Conservation (phyloP, 2,329 filamentous ascomycete species). For the Tolypocladium tropicale region DNA sequence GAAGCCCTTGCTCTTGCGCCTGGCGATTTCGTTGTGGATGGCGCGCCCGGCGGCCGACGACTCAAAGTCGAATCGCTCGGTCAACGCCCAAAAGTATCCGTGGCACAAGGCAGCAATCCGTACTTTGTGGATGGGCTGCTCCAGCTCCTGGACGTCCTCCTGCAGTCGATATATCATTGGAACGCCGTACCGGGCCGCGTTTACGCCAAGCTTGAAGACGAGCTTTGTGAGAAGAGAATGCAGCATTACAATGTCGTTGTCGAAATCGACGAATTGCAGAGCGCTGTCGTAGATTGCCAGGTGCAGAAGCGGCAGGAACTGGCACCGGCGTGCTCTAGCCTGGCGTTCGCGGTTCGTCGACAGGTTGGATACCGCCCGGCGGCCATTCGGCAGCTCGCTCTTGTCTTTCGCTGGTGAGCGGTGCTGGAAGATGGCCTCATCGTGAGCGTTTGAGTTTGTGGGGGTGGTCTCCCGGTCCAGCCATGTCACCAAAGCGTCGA, state of each 20-base stretch:
- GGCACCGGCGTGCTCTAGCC: conserved; percentile 41
- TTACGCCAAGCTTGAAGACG: conserved; percentile 70
- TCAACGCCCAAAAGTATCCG: conserved; percentile 77
- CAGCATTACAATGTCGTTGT: conserved; percentile 65
- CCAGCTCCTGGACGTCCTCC: conserved; percentile 64
- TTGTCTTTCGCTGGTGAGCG: conserved; percentile 30
- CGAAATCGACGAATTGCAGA: conserved; percentile 59
- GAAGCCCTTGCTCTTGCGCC: conserved; percentile 61
- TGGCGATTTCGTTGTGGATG: conserved; percentile 65
- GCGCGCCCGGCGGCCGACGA: conserved; percentile 56
- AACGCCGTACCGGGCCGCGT: conserved; percentile 66
- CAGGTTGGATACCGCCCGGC: conserved; percentile 59
- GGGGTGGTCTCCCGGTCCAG: conserved; percentile 67
- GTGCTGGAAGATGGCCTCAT: conserved; percentile 40
- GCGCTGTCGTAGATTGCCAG: conserved; percentile 84
- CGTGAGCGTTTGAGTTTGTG: conserved; percentile 51
- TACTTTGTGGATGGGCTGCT: conserved; percentile 60
- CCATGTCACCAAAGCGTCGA: conserved; percentile 77
- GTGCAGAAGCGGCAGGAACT: conserved; percentile 74
- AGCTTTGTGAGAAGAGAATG: conserved; percentile 68
- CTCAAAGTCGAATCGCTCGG: conserved; percentile 69
- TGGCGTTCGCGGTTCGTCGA: conserved; percentile 51
- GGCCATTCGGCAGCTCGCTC: conserved; percentile 34
- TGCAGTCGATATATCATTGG: conserved; percentile 87
- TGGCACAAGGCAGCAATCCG: conserved; percentile 77